Conservation (phyloP, 2,329 filamentous ascomycete species). For the Chrysoporthe deuterocubensis region DNA sequence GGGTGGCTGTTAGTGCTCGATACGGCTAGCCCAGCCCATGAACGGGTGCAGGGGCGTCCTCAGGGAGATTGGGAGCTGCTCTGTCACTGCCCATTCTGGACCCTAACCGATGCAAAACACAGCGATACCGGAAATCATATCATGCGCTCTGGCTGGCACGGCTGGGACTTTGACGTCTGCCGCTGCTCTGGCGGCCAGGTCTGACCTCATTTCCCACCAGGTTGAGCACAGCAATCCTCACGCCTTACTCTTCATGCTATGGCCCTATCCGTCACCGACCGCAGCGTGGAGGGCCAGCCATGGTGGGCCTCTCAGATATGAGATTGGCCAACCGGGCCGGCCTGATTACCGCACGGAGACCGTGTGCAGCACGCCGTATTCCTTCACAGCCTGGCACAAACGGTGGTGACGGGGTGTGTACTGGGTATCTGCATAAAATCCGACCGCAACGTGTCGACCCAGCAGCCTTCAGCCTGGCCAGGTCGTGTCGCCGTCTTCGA, state of each 20-base stretch:
- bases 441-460: neutral
- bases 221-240: neutral
- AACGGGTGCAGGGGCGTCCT: neutral
- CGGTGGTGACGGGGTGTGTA: neutral
- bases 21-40: neutral
- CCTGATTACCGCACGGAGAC: neutral
- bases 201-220: neutral
- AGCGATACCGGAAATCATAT: slow-evolving; percentile 6
- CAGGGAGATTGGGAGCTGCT: slow-evolving; percentile 11
- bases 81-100: slow-evolving; percentile 10
- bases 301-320: neutral
- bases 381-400: neutral
- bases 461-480: neutral
- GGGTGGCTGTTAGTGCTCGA: neutral
- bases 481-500: neutral
- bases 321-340: neutral
- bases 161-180: neutral
- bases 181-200: neutral
- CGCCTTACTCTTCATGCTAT: neutral
- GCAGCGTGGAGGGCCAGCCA: neutral
- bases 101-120: slow-evolving; percentile 7
- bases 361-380: neutral
- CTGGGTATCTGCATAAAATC: neutral
- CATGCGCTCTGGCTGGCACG: neutral
- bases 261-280: neutral